These are phyloP conservation scores for Hypoxylon rickii DNA, from an alignment of 495 filamentous ascomycete genomes.

Conservation along the genomic window DNA sequence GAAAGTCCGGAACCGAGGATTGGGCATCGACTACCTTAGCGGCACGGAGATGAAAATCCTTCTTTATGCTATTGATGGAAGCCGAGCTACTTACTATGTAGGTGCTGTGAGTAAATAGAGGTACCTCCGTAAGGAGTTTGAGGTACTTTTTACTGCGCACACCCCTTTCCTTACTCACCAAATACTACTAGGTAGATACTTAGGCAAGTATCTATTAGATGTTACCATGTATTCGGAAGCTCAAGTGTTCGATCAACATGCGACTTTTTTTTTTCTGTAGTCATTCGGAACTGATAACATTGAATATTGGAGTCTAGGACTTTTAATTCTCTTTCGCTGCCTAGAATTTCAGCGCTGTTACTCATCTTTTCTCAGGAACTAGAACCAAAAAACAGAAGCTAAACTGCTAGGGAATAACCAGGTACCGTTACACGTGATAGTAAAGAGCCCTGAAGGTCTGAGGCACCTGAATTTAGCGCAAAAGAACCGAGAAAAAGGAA, in stretches of 20 bases:
- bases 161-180: constrained; percentile 32
- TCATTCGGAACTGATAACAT: no score
- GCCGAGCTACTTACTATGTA: constrained; percentile 40
- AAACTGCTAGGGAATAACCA: no score
- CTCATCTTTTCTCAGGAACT: no score
- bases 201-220: not conserved
- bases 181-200: not conserved
- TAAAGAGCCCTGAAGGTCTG: no score
- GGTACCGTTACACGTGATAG: no score
- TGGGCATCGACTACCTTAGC: constrained; percentile 31
- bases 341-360: not conserved
- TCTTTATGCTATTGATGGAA: constrained; percentile 17
- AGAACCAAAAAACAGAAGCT: no score
- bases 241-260: not conserved
- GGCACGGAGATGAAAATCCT: constrained; percentile 33
- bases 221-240: not conserved
- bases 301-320: not conserved
- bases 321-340: not conserved
- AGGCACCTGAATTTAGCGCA: no score
- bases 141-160: constrained; percentile 37
- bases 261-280: no score
- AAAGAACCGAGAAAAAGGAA: no score
- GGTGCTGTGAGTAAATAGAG: no score
- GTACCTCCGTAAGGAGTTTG: no score
- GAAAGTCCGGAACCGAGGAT: constrained; percentile 1